Conservation (phyloP, 148 eudicot species). For the Beta vulgaris region DNA sequence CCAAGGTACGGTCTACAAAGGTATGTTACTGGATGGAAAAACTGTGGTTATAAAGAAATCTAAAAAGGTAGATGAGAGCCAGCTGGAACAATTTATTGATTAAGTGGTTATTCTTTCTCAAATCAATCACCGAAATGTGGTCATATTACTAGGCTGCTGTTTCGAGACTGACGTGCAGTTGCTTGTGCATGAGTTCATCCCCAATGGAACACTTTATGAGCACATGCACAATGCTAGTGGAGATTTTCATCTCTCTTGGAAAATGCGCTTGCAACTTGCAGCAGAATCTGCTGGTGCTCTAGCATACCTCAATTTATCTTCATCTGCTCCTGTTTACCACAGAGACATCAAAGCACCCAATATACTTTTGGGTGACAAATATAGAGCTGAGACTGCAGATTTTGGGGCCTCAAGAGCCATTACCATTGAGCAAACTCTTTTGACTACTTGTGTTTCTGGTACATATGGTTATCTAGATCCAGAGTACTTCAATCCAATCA, state of each 20-base stretch:
- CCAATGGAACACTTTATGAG: constrained; percentile 30
- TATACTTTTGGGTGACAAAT: constrained; percentile 30
- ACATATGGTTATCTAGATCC: constrained; percentile 36
- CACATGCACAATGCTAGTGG: constrained; percentile 19
- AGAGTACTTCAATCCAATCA: constrained; percentile 33
- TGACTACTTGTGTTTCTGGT: constrained; percentile 30
- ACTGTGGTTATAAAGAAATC: constrained; percentile 30
- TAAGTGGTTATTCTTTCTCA: constrained; percentile 32
- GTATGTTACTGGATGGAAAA: constrained; percentile 30
- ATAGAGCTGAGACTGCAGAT: constrained; percentile 29
- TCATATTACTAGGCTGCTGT: constrained; percentile 28
- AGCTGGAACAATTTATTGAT: constrained; percentile 29
- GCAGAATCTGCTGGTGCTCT: constrained; percentile 33
- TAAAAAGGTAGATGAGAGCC: constrained; percentile 25
- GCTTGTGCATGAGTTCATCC: constrained; percentile 31
- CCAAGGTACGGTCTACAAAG: constrained; percentile 32
- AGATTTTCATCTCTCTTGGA: constrained; percentile 27
- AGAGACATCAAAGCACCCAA: constrained; percentile 34
- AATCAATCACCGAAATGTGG: constrained; percentile 35
- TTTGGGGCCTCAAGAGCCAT: constrained; percentile 32
- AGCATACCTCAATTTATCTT: constrained; percentile 32
- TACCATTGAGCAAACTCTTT: constrained; percentile 34
- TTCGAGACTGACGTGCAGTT: constrained; percentile 33
- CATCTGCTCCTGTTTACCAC: constrained; percentile 27
- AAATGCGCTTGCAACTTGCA: constrained; percentile 37